A percentile compares a stretch with the other conserved stretches of the same genome.
Evolutionary conservation across 2,329 filamentous ascomycete genomes (phyloP).

Genomic region (Emergomyces orientalis): DNA sequence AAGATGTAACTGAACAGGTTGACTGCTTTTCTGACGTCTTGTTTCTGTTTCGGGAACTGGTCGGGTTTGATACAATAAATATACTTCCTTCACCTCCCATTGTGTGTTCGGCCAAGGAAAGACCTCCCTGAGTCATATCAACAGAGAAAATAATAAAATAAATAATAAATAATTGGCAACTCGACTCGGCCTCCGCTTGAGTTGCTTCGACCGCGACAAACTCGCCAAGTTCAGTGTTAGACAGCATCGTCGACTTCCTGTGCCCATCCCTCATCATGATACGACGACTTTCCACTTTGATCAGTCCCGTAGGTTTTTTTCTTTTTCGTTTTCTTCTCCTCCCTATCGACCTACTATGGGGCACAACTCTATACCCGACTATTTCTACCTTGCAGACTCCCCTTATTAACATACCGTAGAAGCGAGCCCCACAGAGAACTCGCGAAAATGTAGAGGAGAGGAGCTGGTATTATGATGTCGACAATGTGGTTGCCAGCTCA

Average conservation of each 20-base stretch:
- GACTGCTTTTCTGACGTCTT: not conserved
- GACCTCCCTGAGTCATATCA: not conserved
- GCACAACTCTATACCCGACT: not conserved
- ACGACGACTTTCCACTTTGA: not conserved
- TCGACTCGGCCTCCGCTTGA: not conserved
- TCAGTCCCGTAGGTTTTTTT: not conserved
- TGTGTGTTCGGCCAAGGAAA: not conserved
- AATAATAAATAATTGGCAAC: not conserved
- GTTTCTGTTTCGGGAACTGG: not conserved
- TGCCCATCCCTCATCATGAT: not conserved
- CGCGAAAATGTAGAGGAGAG: not conserved
- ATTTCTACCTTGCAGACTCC: no score
- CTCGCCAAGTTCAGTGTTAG: not conserved
- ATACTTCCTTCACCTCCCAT: not conserved
- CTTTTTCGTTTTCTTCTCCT: not conserved
- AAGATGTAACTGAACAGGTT: not conserved
- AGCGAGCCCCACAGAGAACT: not conserved
- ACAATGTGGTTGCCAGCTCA: not conserved
- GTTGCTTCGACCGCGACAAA: not conserved
- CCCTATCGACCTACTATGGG: not conserved
- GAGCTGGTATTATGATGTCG: conserved; percentile 1
- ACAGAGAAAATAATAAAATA: not conserved
- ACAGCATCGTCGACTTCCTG: not conserved
- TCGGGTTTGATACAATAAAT: not conserved
- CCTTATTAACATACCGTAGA: not conserved